Base-by-base conservation (phyloP, 2,329 filamentous ascomycete genomes). In the Aaosphaeria arxii region DNA sequence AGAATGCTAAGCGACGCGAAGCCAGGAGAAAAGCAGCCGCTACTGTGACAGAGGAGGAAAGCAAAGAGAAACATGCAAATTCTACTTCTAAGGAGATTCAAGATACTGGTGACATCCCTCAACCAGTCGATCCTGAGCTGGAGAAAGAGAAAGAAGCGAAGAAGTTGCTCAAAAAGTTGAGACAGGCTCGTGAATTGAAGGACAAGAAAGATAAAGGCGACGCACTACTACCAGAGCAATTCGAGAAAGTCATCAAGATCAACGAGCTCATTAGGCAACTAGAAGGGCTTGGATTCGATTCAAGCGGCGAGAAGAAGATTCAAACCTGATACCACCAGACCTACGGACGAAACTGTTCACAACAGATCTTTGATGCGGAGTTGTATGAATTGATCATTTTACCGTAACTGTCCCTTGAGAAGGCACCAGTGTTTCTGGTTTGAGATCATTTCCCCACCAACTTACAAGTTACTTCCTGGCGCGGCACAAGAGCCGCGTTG, bases 241-340 rank as follows among this genome's bases (percentile, higher is more conserved):
- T 97, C 55, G 91, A 92, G 59, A 99, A 99, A 75, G 89, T 99
- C 47, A 95, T 96, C 69, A 95, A 94, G 72, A 96, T 99, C 68
- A 90, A 89, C 54, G 94, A 99, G 74, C 80, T 99, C 44, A 85
- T 96, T 49, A 83, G 91, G 9, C 91, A 97, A 67, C 74, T 99
- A 47, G 89, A 95, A 61, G 80, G 82, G 2, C 77, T 99, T 30
- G 92, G 92, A 0, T 90, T 97, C 54, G 87, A 95, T 67, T 73
- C 82, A 1, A 87, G 95, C 7, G 89, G 86, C 3, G 87, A 91
- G 52, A 80, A 77, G 59, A 79, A 80, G 59, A 63, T 52, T 31
- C 62, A 66, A 47, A 64, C 59, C 42, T 67, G 63, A 64, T 11
- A 9, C 9, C 13, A 30, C 31, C 30, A 30, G 11, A 7, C 31